Evolutionary conservation across 495 filamentous ascomycete genomes (phyloP).

Genomic region (Umbilicaria muhlenbergii): DNA sequence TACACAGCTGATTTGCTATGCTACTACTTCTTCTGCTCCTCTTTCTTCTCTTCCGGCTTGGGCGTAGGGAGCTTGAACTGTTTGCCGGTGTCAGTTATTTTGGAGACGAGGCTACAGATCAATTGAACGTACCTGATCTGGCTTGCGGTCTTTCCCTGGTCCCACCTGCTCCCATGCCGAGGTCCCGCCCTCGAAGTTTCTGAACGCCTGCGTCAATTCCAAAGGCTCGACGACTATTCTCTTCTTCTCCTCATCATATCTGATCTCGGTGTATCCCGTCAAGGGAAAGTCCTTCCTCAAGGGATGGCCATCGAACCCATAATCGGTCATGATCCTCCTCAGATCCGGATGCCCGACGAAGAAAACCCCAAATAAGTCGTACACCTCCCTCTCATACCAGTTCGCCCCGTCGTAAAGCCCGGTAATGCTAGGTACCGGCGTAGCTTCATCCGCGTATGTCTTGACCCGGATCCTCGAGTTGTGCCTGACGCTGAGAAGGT

Average conservation of each 20-base stretch:
- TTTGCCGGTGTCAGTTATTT: neutral
- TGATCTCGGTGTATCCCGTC: conserved; percentile 95
- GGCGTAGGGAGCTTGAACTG: conserved; percentile 87
- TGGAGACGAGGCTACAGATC: neutral
- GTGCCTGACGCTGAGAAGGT: conserved; percentile 85
- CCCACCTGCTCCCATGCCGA: conserved; percentile 80
- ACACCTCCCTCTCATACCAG: conserved; percentile 97
- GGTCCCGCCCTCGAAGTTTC: conserved; percentile 87
- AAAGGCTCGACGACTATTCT: conserved; percentile 93
- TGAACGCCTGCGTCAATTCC: conserved; percentile 96
- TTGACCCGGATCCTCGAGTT: conserved; percentile 96
- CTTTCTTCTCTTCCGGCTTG: conserved; percentile 81
- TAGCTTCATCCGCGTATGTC: conserved; percentile 95
- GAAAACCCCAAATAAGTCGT: conserved; percentile 96
- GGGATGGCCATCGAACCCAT: conserved; percentile 97
- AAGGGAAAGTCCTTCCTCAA: conserved; percentile 95
- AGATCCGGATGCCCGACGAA: conserved; percentile 92
- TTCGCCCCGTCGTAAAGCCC: conserved; percentile 84
- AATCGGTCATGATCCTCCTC: conserved; percentile 97
- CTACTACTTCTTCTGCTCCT: conserved; percentile 82
- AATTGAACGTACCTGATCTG: conserved; percentile 43
- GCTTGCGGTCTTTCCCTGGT: conserved; percentile 58
- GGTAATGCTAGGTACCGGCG: conserved; percentile 81
- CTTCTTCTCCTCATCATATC: conserved; percentile 99
- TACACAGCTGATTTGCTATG: too few relatives aligned